Evolutionary conservation across 1,139 yeast genomes (phyloP).

Genomic region (Taphrina wiesneri): DNA sequence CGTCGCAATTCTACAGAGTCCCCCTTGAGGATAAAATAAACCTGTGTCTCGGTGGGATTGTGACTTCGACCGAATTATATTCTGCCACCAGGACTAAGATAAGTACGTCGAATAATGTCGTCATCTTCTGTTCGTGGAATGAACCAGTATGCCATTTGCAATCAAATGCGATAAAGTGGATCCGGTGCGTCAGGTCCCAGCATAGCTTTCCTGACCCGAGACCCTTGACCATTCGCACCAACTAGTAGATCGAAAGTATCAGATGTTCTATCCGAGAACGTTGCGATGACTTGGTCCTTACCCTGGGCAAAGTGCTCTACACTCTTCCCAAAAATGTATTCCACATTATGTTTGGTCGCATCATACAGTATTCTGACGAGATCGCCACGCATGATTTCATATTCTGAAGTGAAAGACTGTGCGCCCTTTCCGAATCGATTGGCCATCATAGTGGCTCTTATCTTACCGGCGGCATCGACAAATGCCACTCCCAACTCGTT

Average conservation of each 20-base stretch:
- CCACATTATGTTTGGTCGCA: neutral
- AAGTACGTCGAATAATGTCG: neutral
- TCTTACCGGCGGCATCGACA: neutral
- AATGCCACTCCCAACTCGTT: conserved; percentile 2
- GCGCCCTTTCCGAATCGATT: neutral
- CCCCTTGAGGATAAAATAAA: neutral
- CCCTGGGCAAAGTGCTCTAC: neutral
- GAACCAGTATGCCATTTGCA: neutral
- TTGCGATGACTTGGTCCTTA: neutral
- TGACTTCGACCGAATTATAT: neutral
- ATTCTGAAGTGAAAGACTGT: conserved; percentile 1
- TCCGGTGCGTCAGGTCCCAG: neutral
- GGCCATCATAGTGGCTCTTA: neutral
- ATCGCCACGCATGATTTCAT: conserved; percentile 13
- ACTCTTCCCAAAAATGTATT: neutral
- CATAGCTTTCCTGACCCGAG: neutral
- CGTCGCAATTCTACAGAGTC: neutral
- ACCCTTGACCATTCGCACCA: neutral
- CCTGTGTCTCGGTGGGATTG: neutral
- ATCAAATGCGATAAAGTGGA: neutral
- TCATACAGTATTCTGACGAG: neutral
- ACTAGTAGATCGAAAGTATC: neutral
- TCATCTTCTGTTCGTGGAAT: neutral
- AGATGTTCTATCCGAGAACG: neutral
- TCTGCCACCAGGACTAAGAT: neutral